phyloP scores from a whole-genome alignment of 2,329 filamentous ascomycete species.

The Cadophora malorum region DNA sequence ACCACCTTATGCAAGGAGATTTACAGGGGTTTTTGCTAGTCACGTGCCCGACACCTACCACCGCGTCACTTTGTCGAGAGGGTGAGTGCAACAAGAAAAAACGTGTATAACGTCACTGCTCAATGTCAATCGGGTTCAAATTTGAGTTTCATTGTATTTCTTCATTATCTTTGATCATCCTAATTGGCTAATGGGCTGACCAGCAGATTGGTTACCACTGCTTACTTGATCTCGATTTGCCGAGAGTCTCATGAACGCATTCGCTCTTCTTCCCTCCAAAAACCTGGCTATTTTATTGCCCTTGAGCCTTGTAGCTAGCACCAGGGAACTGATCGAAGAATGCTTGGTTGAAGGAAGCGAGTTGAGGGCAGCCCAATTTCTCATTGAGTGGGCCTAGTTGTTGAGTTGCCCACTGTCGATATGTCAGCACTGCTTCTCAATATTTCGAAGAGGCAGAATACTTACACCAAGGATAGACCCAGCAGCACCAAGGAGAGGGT shows the following conservation, averaged over 20 bases:
- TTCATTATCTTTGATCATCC: too few relatives aligned
- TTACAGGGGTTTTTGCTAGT: background rate
- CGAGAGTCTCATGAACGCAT: background rate
- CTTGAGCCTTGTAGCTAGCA: background rate
- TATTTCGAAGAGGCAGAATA: background rate
- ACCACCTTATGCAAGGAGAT: too few relatives aligned
- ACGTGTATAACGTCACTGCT: too few relatives aligned
- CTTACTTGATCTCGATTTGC: background rate
- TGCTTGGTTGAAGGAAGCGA: background rate
- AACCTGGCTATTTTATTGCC: background rate
- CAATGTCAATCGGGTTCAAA: too few relatives aligned
- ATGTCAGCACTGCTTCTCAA: background rate
- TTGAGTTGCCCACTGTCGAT: background rate
- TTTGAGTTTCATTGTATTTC: too few relatives aligned
- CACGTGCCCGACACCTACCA: background rate
- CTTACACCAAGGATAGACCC: background rate
- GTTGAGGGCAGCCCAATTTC: background rate
- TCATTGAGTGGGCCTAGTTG: background rate
- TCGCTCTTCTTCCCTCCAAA: background rate
- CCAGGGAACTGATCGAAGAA: background rate
- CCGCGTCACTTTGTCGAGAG: too few relatives aligned
- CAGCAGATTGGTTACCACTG: background rate
- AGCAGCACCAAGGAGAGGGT: background rate
- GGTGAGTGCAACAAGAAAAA: too few relatives aligned
- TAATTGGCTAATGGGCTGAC: too few relatives aligned